These are phyloP conservation scores for Mychonastes homosphaera DNA, from an alignment of 139 green algal species.

Conservation along the genomic window DNA sequence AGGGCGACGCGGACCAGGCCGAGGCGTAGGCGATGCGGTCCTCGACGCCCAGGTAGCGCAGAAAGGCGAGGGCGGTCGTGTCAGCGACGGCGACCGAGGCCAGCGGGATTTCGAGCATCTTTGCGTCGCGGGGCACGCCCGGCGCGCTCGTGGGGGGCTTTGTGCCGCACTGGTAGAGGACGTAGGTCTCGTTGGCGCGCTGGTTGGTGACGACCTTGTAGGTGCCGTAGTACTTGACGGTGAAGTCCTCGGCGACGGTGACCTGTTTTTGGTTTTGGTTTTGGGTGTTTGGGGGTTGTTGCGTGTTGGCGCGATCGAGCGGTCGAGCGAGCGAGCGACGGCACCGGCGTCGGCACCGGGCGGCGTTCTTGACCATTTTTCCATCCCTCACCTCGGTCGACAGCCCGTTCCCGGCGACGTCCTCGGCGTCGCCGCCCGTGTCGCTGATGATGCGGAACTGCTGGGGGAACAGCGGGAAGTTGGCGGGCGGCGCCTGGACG, in stretches of 20 bases:
- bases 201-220: constrained; percentile 56
- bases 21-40: constrained; percentile 50
- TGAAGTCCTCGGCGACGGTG: constrained; percentile 41
- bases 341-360: too few species aligned
- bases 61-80: constrained; percentile 47
- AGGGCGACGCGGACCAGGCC: constrained; percentile 32
- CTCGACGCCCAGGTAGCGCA: constrained; percentile 46
- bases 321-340: background rate
- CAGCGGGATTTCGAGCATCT: constrained; percentile 59
- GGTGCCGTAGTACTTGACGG: constrained; percentile 43
- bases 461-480: too few species aligned
- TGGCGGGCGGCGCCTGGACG: too few species aligned
- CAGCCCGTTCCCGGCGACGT: too few species aligned
- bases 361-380: too few species aligned
- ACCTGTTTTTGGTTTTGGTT: constrained; percentile 36
- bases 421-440: too few species aligned
- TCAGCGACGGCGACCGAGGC: constrained; percentile 39
- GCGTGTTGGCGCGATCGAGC: background rate
- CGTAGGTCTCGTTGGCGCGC: constrained; percentile 51
- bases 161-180: constrained; percentile 69
- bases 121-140: constrained; percentile 1
- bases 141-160: constrained; percentile 10
- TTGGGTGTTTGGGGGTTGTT: background rate
- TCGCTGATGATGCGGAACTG: too few species aligned
- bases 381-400: too few species aligned